These are phyloP conservation scores for Cicer arietinum DNA, from an alignment of 306 rosid species.

Conservation along the genomic window DNA sequence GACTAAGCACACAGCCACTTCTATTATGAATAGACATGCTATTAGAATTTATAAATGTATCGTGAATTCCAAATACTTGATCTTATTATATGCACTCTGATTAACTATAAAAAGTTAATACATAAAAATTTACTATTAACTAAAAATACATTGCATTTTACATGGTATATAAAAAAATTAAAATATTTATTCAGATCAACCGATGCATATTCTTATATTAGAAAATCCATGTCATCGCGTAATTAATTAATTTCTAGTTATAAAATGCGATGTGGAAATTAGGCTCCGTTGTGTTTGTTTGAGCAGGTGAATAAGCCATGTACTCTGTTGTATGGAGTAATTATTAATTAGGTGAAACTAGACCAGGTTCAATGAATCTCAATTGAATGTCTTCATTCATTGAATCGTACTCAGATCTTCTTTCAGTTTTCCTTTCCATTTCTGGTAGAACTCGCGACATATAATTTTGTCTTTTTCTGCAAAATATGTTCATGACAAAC, in stretches of 20 bases:
- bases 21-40: too few relatives aligned
- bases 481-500: background rate
- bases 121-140: too few relatives aligned
- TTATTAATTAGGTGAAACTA: slow-evolving; percentile 30
- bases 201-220: background rate
- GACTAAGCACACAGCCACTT: too few relatives aligned
- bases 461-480: background rate
- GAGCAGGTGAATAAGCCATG: background rate
- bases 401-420: slow-evolving; percentile 23
- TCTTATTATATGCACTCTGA: too few relatives aligned
- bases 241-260: background rate
- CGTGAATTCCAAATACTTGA: too few relatives aligned
- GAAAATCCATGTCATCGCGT: background rate
- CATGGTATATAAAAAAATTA: background rate
- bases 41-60: too few relatives aligned
- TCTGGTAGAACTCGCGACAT: background rate
- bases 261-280: slow-evolving; percentile 43
- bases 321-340: background rate
- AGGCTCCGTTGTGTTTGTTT: slow-evolving; percentile 6
- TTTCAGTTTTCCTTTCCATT: background rate
- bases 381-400: slow-evolving; percentile 47
- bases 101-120: too few relatives aligned
- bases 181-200: background rate
- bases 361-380: slow-evolving; percentile 67
- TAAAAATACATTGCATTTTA: background rate